Evolutionary conservation across 2,329 filamentous ascomycete genomes (phyloP).

Genomic region (Diplodia scrobiculata): DNA sequence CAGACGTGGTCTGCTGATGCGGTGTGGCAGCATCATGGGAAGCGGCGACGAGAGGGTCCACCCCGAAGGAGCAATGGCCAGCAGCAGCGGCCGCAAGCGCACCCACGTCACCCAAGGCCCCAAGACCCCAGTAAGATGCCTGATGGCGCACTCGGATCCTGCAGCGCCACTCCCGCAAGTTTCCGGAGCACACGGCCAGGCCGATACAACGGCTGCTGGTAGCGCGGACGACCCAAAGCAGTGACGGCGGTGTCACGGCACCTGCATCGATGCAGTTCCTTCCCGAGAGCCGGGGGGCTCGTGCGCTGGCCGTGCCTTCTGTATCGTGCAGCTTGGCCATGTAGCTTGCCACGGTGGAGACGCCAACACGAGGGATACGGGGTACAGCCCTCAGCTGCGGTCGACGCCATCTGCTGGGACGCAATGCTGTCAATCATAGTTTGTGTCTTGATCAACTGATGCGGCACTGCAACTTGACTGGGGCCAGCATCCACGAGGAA

Average conservation of each 20-base stretch:
- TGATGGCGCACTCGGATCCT: background rate
- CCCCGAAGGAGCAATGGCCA: background rate
- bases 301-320: background rate
- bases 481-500: background rate
- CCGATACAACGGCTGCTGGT: background rate
- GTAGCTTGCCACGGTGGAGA: background rate
- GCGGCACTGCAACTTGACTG: too few relatives aligned
- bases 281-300: conserved; percentile 9
- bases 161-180: conserved; percentile 1
- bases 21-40: background rate
- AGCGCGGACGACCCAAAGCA: background rate
- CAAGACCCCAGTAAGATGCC: background rate
- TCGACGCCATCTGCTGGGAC: background rate
- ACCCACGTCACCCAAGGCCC: background rate
- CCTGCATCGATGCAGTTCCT: conserved; percentile 2
- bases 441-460: too few relatives aligned
- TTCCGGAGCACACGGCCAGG: conserved; percentile 1
- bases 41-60: background rate
- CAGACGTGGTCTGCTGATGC: background rate
- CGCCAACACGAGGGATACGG: conserved; percentile 6
- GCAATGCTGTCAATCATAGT: background rate
- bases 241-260: background rate
- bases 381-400: background rate
- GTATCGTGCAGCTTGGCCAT: background rate
- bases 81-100: background rate